phyloP scores from a whole-genome alignment of 352 stramenopile genomes.

The Thalassiosira hispida region DNA sequence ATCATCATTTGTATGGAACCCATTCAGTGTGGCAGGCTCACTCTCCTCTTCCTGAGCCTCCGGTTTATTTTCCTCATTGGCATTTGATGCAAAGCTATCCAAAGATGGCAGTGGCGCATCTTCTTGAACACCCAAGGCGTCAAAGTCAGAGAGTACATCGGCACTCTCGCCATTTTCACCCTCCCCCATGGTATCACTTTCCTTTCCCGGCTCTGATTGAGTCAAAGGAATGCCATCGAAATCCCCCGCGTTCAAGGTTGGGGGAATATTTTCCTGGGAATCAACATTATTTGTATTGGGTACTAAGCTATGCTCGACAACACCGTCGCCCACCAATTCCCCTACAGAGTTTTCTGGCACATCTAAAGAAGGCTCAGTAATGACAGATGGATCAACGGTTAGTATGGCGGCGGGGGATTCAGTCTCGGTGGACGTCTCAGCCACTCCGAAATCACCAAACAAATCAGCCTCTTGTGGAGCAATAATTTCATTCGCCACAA shows the following conservation, averaged over 20 bases:
- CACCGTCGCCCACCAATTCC: not conserved
- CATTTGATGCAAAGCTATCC: constrained; percentile 17
- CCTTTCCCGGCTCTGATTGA: not conserved
- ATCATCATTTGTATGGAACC: not conserved
- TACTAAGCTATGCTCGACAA: not conserved
- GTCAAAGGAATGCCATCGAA: not conserved
- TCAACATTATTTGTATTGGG: not conserved
- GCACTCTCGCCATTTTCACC: not conserved
- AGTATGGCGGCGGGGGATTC: not conserved
- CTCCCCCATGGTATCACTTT: not conserved
- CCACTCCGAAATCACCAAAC: not conserved
- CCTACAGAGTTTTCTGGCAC: not conserved
- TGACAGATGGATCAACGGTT: not conserved
- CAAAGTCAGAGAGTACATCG: constrained; percentile 26
- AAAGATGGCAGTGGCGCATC: constrained; percentile 18
- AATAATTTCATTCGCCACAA: not conserved
- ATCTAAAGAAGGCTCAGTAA: no score
- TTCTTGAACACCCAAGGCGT: constrained; percentile 14
- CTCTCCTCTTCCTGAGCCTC: not conserved
- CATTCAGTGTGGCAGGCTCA: not conserved
- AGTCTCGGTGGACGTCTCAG: not conserved
- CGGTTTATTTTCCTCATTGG: not conserved
- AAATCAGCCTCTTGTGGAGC: no score
- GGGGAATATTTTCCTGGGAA: not conserved
- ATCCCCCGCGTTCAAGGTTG: constrained; percentile 7